Percentiles rank a stretch among this genome's conserved stretches.
Conservation (phyloP, 495 filamentous ascomycete genomes). For the Durotheca rogersii region DNA sequence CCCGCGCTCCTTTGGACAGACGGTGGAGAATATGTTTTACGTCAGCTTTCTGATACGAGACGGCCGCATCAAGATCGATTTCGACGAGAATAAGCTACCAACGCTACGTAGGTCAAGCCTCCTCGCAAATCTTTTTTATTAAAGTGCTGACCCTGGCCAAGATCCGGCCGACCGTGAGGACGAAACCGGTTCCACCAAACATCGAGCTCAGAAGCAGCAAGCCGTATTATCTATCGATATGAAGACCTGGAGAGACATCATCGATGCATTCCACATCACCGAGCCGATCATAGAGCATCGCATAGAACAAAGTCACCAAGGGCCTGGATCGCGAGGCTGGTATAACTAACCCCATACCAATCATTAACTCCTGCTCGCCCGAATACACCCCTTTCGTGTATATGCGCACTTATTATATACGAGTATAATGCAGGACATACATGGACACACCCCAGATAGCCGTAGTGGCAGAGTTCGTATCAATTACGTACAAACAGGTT, state of each 20-base stretch:
- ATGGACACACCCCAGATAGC: too few species aligned
- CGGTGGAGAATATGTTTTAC: constrained; percentile 96
- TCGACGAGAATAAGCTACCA: constrained; percentile 66
- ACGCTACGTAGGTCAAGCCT: constrained; percentile 62
- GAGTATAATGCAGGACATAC: too few species aligned
- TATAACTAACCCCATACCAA: constrained; percentile 55
- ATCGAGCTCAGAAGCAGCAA: constrained; percentile 67
- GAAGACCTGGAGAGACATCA: constrained; percentile 73
- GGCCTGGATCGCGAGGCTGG: constrained; percentile 69
- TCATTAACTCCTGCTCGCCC: neutral
- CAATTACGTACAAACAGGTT: too few species aligned
- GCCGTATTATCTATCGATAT: constrained; percentile 83
- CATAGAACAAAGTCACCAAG: constrained; percentile 55
- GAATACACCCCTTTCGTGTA: too few species aligned
- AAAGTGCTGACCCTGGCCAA: constrained; percentile 16
- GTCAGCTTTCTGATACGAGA: constrained; percentile 92
- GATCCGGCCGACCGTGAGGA: constrained; percentile 27
- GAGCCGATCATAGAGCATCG: constrained; percentile 83
- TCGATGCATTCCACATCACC: constrained; percentile 70
- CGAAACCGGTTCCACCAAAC: constrained; percentile 30
- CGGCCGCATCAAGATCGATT: constrained; percentile 65
- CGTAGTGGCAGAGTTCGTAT: too few species aligned
- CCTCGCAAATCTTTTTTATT: constrained; percentile 4
- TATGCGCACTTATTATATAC: too few species aligned
- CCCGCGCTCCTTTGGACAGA: constrained; percentile 88